phyloP scores from a whole-genome alignment of 225 moss, liverwort and hornwort species.

The Marchantia paleacea region DNA sequence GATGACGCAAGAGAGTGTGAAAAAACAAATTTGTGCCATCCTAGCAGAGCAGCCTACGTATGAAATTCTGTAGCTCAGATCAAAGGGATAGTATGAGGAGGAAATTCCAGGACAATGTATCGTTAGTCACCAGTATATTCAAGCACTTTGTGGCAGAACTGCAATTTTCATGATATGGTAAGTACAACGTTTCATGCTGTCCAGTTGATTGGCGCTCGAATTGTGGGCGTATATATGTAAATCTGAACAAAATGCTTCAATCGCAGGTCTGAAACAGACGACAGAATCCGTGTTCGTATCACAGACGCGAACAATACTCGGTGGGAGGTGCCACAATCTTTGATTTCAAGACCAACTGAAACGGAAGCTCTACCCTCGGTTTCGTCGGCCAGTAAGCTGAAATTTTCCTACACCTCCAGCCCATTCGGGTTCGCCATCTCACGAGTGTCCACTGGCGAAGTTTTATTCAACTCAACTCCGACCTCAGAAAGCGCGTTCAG shows the following conservation, averaged over 20 bases:
- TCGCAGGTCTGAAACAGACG: constrained; percentile 39
- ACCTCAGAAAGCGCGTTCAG: constrained; percentile 18
- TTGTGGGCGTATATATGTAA: not conserved
- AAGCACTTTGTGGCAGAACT: not conserved
- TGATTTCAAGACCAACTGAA: not conserved
- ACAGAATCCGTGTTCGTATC: constrained; percentile 35
- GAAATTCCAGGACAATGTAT: not conserved
- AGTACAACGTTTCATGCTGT: not conserved
- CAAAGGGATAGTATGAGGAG: not conserved
- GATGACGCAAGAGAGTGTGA: not conserved
- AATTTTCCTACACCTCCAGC: constrained; percentile 33
- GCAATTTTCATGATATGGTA: not conserved
- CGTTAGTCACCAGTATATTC: not conserved
- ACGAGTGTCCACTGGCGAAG: constrained; percentile 26
- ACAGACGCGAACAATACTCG: constrained; percentile 42
- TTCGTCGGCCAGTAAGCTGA: constrained; percentile 6
- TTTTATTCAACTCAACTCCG: constrained; percentile 44
- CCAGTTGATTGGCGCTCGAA: not conserved
- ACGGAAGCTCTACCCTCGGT: constrained; percentile 8
- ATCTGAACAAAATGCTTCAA: not conserved
- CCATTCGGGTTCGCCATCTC: constrained; percentile 44
- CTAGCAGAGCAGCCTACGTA: no score
- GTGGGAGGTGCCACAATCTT: constrained; percentile 41
- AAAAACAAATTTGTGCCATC: not conserved
- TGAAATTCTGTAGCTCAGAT: not conserved